Evolutionary conservation across 345 rosid genomes (phyloP), one percentile per base, ranked within the genome.

Genomic region (Punica granatum): DNA sequence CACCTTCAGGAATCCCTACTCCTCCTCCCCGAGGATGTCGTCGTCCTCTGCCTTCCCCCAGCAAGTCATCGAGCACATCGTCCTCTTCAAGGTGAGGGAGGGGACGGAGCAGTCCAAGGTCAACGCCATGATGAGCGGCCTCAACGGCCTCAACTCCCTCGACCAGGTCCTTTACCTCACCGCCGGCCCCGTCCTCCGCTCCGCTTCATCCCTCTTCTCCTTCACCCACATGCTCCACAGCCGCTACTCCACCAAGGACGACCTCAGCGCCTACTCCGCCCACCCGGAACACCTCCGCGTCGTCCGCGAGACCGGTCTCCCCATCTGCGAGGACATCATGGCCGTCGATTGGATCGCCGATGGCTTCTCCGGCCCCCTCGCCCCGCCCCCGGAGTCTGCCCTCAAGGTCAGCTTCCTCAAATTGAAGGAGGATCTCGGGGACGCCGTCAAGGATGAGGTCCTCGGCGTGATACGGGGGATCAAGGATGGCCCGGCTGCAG

Each of bases 151-250:
- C 15, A 46, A 53, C 66, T 75, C 84, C 3, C 84, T 90, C 56
- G 83, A 82, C 72, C 35, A 74, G 1, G 98, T 88, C 23, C 81
- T 88, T 69, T 85, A 90, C 79, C 75, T 92, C 67, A 64, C 83
- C 70, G 83, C 85, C 62, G 92, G 80, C 39, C 87, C 93, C 0
- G 69, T 90, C 69, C 72, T 71, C 76, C 83, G 85, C 48, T 73
- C 67, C 34, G 70, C 70, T 14, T 84, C 84, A 26, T 77, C 92
- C 0, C 63, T 67, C 70, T 72, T 77, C 72, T 63, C 67, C 62
- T 92, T 90, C 78, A 88, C 96, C 23, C 98, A 92, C 85, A 73
- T 88, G 75, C 97, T 92, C 58, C 96, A 92, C 80, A 86, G 92
- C 85, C 90, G 96, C 34, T 88, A 88, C 82, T 54, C 67, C 63